These are phyloP conservation scores for Gynandropsis gynandra DNA, from an alignment of 345 rosid genomes.

Conservation along the genomic window DNA sequence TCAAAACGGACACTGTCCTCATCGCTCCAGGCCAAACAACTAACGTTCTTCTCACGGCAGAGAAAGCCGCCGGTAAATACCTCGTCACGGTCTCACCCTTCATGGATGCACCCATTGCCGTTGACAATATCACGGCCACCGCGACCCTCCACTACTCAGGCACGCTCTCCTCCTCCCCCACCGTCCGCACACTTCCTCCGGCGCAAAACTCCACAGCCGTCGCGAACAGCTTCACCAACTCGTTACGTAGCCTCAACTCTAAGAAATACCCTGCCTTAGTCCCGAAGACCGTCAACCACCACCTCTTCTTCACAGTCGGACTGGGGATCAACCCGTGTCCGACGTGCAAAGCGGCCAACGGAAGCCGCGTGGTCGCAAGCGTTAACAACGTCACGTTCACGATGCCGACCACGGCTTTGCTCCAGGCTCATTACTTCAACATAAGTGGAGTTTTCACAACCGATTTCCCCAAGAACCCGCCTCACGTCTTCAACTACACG, in stretches of 20 bases:
- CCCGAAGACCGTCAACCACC: constrained; percentile 63
- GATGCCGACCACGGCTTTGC: constrained; percentile 75
- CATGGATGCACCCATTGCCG: constrained; percentile 81
- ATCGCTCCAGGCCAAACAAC: constrained; percentile 93
- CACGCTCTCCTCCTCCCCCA: constrained; percentile 47
- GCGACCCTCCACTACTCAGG: constrained; percentile 82
- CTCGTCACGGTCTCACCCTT: constrained; percentile 74
- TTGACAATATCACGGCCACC: constrained; percentile 77
- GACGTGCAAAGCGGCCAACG: constrained; percentile 66
- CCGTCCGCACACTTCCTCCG: constrained; percentile 51
- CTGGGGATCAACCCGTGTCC: constrained; percentile 74
- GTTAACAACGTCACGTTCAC: constrained; percentile 76
- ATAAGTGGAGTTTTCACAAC: constrained; percentile 71
- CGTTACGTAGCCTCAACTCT: constrained; percentile 77
- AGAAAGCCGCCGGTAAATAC: constrained; percentile 52
- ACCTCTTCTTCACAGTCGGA: constrained; percentile 70
- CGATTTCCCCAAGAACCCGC: constrained; percentile 76
- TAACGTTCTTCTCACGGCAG: constrained; percentile 55
- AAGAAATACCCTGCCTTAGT: constrained; percentile 65
- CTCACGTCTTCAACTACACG: constrained; percentile 48
- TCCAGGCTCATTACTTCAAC: constrained; percentile 79
- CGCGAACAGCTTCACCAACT: constrained; percentile 46
- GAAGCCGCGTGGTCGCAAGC: constrained; percentile 67
- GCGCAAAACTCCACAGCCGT: constrained; percentile 67
- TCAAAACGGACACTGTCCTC: constrained; percentile 49